phyloP scores from a whole-genome alignment of 2,329 filamentous ascomycete genomes.

The Talaromyces islandicus region DNA sequence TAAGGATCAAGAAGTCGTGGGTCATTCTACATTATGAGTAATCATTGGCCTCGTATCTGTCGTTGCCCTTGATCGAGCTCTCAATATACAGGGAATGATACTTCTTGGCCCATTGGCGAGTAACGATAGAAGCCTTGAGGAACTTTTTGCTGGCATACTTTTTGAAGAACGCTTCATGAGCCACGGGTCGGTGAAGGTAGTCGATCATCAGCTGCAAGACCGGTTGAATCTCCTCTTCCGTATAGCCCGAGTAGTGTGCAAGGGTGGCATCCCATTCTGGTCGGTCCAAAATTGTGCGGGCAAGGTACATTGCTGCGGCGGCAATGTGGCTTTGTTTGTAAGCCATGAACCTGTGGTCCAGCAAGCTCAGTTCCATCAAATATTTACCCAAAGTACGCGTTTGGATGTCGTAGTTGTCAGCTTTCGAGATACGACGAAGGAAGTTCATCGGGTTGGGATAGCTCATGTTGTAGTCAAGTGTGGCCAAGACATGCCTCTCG shows the following conservation, averaged over 20 bases:
- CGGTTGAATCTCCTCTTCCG: slow-evolving; percentile 85
- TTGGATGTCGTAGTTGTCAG: slow-evolving; percentile 98
- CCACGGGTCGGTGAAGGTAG: slow-evolving; percentile 83
- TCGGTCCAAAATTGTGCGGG: slow-evolving; percentile 81
- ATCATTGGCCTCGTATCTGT: slow-evolving; percentile 19
- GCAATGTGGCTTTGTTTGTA: slow-evolving; percentile 86
- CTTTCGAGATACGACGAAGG: slow-evolving; percentile 95
- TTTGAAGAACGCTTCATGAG: slow-evolving; percentile 98
- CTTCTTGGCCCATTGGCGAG: slow-evolving; percentile 89
- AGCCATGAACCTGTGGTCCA: slow-evolving; percentile 89
- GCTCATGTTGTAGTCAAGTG: slow-evolving; percentile 92
- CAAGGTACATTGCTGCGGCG: slow-evolving; percentile 90
- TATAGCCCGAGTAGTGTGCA: slow-evolving; percentile 86
- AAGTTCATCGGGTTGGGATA: slow-evolving; percentile 99
- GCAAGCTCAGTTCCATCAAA: slow-evolving; percentile 89
- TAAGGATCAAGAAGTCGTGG: slow-evolving; percentile 11
- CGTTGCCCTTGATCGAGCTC: slow-evolving; percentile 19
- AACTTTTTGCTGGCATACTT: slow-evolving; percentile 99
- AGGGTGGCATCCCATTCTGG: slow-evolving; percentile 89
- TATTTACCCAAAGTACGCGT: slow-evolving; percentile 97
- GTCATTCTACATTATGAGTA: slow-evolving; percentile 4
- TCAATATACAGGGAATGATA: slow-evolving; percentile 44
- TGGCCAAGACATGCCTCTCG: slow-evolving; percentile 88
- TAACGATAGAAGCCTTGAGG: slow-evolving; percentile 89
- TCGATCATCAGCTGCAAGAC: slow-evolving; percentile 94